Base-by-base conservation (phyloP, 176 grass and related monocot species). In the Metroxylon sagu region DNA sequence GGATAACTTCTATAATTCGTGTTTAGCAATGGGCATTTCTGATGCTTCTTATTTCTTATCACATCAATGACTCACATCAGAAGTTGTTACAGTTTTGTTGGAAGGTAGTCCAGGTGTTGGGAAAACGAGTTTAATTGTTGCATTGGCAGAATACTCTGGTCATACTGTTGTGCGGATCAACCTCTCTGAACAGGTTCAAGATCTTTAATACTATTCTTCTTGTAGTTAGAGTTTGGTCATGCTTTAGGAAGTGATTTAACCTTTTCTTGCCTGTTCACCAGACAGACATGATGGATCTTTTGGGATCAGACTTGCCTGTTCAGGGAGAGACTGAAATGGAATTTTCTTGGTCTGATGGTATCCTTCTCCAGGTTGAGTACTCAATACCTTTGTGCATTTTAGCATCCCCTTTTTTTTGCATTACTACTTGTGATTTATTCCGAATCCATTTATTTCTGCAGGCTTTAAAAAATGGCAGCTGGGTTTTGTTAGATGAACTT, bases 201-300 rank as follows among this genome's bases (percentile, higher is more conserved):
- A 49, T 52, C 66, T 43, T 43, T 43, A 14, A 63, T 12, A 10
- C 12, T n/a, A 5, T 55, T 79, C 5, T 59, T 6, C 18, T 21
- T 68, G 50, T 21, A 14, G 52, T 23, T 55, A 4, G 14, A 2
- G 4, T 65, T 25, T 21, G 48, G 54, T 68, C 16, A 4, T n/a
- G 59, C 5, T 65, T 29, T 31, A 54, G 29, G 19, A 35, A 53
- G 6, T 61, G 26, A 0, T 54, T 67, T 53, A 1, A 35, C 16
- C 60, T 25, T 43, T 6, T 10, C 14, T 54, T 50, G 26, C 14
- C 66, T 29, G 4, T 55, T 60, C 26, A 55, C 5, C 71, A 96
- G 83, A 96, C 91, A 51, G 91, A 96, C 61, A 96, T 96, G 86
- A 90, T 96, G 91, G 91, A 96, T 74, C 91, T 96, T 71, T 68